Base-by-base conservation (phyloP, 2,329 filamentous ascomycete genomes). In the Aspergillus felis region DNA sequence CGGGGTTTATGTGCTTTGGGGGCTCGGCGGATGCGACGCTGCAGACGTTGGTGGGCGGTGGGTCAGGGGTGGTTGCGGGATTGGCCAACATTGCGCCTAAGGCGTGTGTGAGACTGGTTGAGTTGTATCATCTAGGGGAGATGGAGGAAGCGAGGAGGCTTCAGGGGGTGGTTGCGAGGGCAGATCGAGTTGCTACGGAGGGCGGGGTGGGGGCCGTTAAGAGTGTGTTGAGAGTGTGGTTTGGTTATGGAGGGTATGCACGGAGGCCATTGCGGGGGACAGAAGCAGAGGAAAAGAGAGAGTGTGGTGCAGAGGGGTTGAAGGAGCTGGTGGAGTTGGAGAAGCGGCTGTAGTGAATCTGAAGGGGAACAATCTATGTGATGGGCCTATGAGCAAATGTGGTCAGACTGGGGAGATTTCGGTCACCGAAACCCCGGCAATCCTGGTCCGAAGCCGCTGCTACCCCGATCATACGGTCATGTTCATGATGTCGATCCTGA, bases 1-100 rank as follows among this genome's bases (percentile, higher is more conserved):
- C 89, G 70, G 82, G 76, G 14, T 91, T 91, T 78, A 80, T 89
- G 69, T 87, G 87, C 58, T 84, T 88, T 66, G 88, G 87, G 46
- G 89, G 89, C 55, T 88, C 85, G 51, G 87, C 87, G 53, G 88
- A 92, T 75, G 91, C 91, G 72, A 87, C 85, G 12, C 74, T 91
- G 12, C 88, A 90, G 71, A 86, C 86, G 0, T 73, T 90, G 42
- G 80, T 88, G 47, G 87, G 85, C 3, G 89, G 88, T 25, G 88
- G 86, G 3, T 84, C 87, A 57, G 89, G 89, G 35, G 83, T 89
- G 66, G 88, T 92, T 61, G 86, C 84, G 14, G 89, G 88, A 12
- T 79, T 88, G 55, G 89, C 83, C 29, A 92, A 92, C 71, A 78
- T 92, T 48, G 81, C 85, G 2, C 89, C 87, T 32, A 86, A 83